These are phyloP conservation scores for Fusarium coicis DNA, from an alignment of 2,329 filamentous ascomycete genomes.

Conservation along the genomic window DNA sequence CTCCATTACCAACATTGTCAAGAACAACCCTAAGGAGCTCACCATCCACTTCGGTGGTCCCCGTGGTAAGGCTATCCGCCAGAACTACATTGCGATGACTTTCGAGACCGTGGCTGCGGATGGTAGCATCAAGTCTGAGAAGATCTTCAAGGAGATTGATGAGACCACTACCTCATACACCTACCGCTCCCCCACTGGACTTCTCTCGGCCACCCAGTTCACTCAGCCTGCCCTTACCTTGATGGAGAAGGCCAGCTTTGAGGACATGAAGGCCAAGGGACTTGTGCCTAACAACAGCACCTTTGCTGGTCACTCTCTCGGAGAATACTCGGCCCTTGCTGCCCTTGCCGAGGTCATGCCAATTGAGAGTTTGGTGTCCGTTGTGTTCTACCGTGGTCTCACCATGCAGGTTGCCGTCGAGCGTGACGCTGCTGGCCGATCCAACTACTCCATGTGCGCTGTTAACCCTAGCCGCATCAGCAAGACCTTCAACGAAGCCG, in stretches of 20 bases:
- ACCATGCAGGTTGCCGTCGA: slow-evolving; percentile 99
- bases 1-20: slow-evolving; percentile 98
- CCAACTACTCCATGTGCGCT: slow-evolving; percentile 99
- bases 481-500: slow-evolving; percentile 98
- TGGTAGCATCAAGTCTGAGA: slow-evolving; percentile 95
- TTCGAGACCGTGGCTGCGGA: slow-evolving; percentile 97
- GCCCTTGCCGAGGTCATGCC: slow-evolving; percentile 98
- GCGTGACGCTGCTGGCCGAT: slow-evolving; percentile 90
- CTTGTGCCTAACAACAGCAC: slow-evolving; percentile 96
- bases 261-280: slow-evolving; percentile 98
- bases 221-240: slow-evolving; percentile 96
- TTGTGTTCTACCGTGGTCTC: slow-evolving; percentile 98
- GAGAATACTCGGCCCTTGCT: slow-evolving; percentile 97
- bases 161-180: slow-evolving; percentile 96
- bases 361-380: slow-evolving; percentile 97
- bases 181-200: slow-evolving; percentile 92
- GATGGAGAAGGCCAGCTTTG: slow-evolving; percentile 99
- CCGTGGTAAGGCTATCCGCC: slow-evolving; percentile 94
- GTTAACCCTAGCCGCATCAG: slow-evolving; percentile 98
- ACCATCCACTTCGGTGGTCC: slow-evolving; percentile 98
- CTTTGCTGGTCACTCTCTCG: slow-evolving; percentile 96
- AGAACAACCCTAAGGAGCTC: slow-evolving; percentile 99
- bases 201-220: slow-evolving; percentile 97
- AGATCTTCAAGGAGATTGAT: slow-evolving; percentile 98
- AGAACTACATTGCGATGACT: slow-evolving; percentile 99